Evolutionary conservation across 345 rosid species (phyloP).

Genomic region (Citrus unshiu): DNA sequence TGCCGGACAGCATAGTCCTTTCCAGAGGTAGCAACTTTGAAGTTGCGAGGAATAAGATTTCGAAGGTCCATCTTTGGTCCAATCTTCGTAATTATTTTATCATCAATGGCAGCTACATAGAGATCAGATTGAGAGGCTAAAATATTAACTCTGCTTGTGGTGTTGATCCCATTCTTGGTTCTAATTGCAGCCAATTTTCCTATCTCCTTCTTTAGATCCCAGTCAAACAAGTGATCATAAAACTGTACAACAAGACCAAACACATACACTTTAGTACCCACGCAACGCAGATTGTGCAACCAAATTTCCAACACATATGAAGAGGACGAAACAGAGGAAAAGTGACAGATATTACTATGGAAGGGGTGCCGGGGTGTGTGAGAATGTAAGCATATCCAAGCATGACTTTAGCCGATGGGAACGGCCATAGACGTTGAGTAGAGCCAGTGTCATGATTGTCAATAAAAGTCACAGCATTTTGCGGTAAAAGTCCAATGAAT

Average conservation of each 20-base stretch:
- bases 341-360: constrained; percentile 40
- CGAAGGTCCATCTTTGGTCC: constrained; percentile 72
- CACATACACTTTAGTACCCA: not conserved
- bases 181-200: constrained; percentile 42
- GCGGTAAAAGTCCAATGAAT: constrained; percentile 63
- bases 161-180: constrained; percentile 38
- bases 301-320: not conserved
- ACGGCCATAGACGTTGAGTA: constrained; percentile 55
- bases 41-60: constrained; percentile 55
- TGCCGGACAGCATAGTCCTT: constrained; percentile 59
- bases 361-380: constrained; percentile 79
- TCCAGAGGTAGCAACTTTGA: constrained; percentile 56
- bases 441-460: constrained; percentile 87
- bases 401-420: constrained; percentile 83
- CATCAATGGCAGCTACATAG: constrained; percentile 64
- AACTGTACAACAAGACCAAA: constrained; percentile 39
- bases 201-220: constrained; percentile 61
- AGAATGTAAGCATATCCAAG: constrained; percentile 85
- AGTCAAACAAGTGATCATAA: constrained; percentile 70
- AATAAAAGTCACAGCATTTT: constrained; percentile 72
- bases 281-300: not conserved
- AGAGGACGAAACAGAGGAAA: not conserved
- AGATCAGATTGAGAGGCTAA: constrained; percentile 60
- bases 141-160: constrained; percentile 45
- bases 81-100: constrained; percentile 61